Evolutionary conservation across 2,329 filamentous ascomycete genomes (phyloP).

Genomic region (Cladophialophora chaetospira): DNA sequence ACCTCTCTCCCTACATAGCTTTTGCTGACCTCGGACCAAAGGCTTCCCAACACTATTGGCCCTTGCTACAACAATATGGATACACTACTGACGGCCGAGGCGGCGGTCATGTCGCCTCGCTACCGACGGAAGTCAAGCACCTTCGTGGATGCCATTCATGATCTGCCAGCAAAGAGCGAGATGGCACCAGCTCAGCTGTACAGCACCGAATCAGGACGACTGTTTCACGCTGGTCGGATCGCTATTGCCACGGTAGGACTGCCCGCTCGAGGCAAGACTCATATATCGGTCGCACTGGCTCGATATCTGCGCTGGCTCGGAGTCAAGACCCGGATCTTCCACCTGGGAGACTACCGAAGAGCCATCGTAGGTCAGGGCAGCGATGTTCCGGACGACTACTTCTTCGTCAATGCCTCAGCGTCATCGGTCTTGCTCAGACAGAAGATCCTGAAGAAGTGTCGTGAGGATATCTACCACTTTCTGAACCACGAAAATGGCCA

Average conservation of each 20-base stretch:
- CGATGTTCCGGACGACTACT: conserved; percentile 93
- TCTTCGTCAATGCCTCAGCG: conserved; percentile 91
- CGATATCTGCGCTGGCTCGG: conserved; percentile 96
- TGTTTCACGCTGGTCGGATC: conserved; percentile 96
- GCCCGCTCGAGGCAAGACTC: conserved; percentile 93
- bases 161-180: conserved; percentile 77
- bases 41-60: no score
- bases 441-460: conserved; percentile 96
- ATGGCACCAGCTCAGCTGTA: conserved; percentile 96
- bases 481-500: conserved; percentile 96
- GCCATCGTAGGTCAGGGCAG: conserved; percentile 82
- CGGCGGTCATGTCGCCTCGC: conserved; percentile 84
- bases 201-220: conserved; percentile 93
- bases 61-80: no score
- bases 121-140: conserved; percentile 93
- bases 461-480: conserved; percentile 96
- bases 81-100: conserved; percentile 72
- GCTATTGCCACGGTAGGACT: conserved; percentile 96
- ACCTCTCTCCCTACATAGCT: not conserved
- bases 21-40: no score
- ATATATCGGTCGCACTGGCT: conserved; percentile 93
- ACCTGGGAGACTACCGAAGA: conserved; percentile 92
- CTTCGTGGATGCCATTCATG: conserved; percentile 96
- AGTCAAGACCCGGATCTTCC: conserved; percentile 97
- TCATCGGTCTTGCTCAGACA: conserved; percentile 90